Base-by-base conservation (phyloP, 23 red algal species). In the Agarophyton chilense region DNA sequence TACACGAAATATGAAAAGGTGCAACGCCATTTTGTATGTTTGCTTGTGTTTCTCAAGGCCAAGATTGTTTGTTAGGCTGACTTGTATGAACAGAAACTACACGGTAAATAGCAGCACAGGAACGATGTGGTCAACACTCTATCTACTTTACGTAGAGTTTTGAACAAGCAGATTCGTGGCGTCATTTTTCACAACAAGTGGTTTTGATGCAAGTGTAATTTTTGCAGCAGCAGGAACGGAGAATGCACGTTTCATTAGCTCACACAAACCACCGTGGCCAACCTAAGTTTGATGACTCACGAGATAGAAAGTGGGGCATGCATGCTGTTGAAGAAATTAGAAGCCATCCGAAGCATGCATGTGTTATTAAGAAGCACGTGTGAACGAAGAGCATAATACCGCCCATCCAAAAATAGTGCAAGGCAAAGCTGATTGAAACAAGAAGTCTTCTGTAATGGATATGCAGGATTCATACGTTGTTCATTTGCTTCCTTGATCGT, bases 141-240 rank as follows among this genome's bases (percentile, higher is more conserved):
- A n/a, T n/a, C n/a, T n/a, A n/a, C n/a, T n/a, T n/a, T n/a, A n/a
- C n/a, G n/a, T n/a, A n/a, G n/a, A n/a, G n/a, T n/a, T n/a, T n/a
- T n/a, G n/a, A n/a, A n/a, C n/a, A n/a, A n/a, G n/a, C n/a, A 58
- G 22, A 58, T 58, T 58, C 55, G 55, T 58, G 55, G 55, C 55
- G 11, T 28, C 55, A 58, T 28, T 25, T 7, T 28, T 58, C 10
- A 28, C 55, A 58, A 58, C 55, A 11, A 58, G 29, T 4, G n/a
- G 22, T 21, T 58, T 25, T 58, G 55, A 28, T 58, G 10, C 22
- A 21, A 28, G 55, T 58, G 55, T 58, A 58, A 58, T 58, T 58
- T 7, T 25, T 9, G 9, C 24, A 1, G 22, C 24, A 7, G 4
- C 7, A 28, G 55, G 55, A 58, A 28, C 22, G 29, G 55, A 28